Evolutionary conservation across 176 grass and related monocot species (phyloP).

Genomic region (Dendrocalamus sinicus): DNA sequence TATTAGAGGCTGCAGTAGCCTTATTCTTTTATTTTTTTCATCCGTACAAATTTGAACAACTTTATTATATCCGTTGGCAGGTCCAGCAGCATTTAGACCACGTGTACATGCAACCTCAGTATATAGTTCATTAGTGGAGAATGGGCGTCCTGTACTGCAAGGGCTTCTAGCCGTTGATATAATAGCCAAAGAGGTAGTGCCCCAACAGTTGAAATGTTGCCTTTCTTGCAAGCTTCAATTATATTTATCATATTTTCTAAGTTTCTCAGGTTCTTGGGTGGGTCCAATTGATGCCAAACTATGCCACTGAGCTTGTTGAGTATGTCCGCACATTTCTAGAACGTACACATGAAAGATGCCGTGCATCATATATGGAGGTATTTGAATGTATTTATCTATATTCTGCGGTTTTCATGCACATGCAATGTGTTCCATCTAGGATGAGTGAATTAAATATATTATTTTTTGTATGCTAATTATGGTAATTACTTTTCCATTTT

Average conservation of each 20-base stretch:
- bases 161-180: constrained; percentile 82
- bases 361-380: constrained; percentile 98
- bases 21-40: not conserved
- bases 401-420: constrained; percentile 15
- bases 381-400: constrained; percentile 19
- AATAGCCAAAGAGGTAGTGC: constrained; percentile 82
- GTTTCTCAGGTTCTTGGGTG: constrained; percentile 80
- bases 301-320: constrained; percentile 92
- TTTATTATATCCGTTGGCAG: constrained; percentile 54
- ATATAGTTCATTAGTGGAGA: constrained; percentile 74
- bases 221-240: constrained; percentile 44
- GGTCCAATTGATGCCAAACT: constrained; percentile 94
- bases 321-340: constrained; percentile 95
- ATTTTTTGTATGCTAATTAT: not conserved
- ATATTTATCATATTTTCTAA: constrained; percentile 35
- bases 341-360: constrained; percentile 92
- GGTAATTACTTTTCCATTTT: not conserved
- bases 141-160: constrained; percentile 89
- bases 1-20: not conserved
- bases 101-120: constrained; percentile 70
- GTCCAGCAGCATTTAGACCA: constrained; percentile 94
- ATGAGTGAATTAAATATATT: constrained; percentile 9
- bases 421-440: not conserved
- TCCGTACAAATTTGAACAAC: constrained; percentile 9
- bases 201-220: not conserved